Evolutionary conservation across 2,329 filamentous ascomycete genomes (phyloP), one percentile per base, ranked within the genome.

Genomic region (Pseudocercospora fijiensis): DNA sequence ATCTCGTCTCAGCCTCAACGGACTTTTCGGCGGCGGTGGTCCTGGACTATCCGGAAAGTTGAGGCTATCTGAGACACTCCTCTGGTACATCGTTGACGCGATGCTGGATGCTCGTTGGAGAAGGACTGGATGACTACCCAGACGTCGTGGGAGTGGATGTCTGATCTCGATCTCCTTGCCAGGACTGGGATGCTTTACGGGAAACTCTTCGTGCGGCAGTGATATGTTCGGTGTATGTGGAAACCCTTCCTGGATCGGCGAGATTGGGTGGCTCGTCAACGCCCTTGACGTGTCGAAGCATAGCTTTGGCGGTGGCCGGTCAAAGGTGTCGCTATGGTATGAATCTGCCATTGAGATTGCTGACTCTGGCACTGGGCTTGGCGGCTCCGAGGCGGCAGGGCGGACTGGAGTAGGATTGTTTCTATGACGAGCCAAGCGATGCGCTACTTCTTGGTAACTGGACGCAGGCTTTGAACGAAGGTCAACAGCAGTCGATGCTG

Each of bases 1-100:
- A 53, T 73, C 73, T 18, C 67, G 64, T 33, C 68, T 63, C 16
- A 73, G 51, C 52, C 75, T 63, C 33, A 76, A 60, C 2, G 75
- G 74, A 57, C 72, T 76, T 8, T 69, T 70, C n/a, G 74, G 73
- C 16, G 74, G 74, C 11, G 74, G 74, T 20, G 74, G 73, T 49
- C 75, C 75, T 24, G 75, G 74, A 33, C 62, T 67, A 8, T 62
- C 63, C 37, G 58, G 61, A 11, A 51, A 62, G 20, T n/a, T 49
- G 18, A 58, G 57, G 57, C 72, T 74, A 18, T 74, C 69, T 0
- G 72, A 72, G 16, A 73, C 52, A 33, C 70, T 72, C 43, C 71
- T 60, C 24, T 67, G 67, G 22, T 71, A 70, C 41, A 74, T 58
- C 2, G 70, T 69, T 3, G 71, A 56, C 18, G 71, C 69, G 16